A percentile compares a stretch with the other conserved stretches of the same genome.
Conservation (phyloP, 345 rosid species). For the Rhodamnia argentea region DNA sequence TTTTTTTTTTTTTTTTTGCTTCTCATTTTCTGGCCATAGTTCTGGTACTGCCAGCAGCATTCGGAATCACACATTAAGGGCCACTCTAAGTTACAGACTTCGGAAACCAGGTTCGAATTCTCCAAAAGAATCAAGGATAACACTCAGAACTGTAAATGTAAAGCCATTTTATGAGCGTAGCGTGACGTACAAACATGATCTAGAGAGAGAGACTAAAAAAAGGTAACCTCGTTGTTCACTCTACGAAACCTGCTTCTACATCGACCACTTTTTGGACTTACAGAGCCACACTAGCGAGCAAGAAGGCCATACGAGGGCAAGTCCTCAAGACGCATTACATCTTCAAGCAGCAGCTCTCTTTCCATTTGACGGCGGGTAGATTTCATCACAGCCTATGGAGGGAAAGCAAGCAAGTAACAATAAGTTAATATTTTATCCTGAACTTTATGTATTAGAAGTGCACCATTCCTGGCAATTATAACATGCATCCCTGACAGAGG, state of each 20-base stretch:
- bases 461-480: not conserved
- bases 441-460: not conserved
- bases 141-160: not conserved
- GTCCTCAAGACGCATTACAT: conserved; percentile 64
- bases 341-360: conserved; percentile 76
- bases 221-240: not conserved
- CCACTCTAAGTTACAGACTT: not conserved
- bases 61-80: not conserved
- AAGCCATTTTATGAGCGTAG: conserved; percentile 1
- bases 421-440: not conserved
- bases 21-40: not conserved
- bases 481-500: not conserved
- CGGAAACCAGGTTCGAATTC: not conserved
- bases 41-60: not conserved
- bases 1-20: not conserved
- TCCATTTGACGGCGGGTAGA: conserved; percentile 82
- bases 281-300: conserved; percentile 12
- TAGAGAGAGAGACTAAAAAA: not conserved
- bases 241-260: conserved; percentile 12
- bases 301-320: conserved; percentile 77
- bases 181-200: not conserved
- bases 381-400: conserved; percentile 59
- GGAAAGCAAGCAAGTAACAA: not conserved
- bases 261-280: conserved; percentile 6
- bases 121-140: not conserved